Evolutionary conservation across 768 basidiomycete genomes (phyloP), one percentile per base, ranked within the genome.

Genomic region (Leucosporidium scottii): DNA sequence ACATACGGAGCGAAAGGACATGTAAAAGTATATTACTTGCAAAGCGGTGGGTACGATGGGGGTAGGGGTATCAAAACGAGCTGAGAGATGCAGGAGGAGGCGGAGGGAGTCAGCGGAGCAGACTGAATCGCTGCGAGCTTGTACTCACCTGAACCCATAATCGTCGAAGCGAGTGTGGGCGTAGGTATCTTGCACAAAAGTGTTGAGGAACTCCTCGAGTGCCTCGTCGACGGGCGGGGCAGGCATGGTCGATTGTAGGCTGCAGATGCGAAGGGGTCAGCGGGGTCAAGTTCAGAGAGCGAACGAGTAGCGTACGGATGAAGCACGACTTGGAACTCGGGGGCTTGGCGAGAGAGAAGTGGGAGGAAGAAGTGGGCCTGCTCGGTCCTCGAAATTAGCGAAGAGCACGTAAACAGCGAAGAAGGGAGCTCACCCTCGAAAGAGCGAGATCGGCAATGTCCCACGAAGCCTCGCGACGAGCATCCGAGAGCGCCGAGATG

Each of bases 391-490:
- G 15, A 36, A 12, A 12, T 44, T 44, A 44, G 39, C 15, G 39
- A 44, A 8, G 39, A 3, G 3, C 39, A 17, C n/a, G 39, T 13
- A 13, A 17, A 44, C 6, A 44, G 39, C 39, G 56, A 20, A 34
- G 12, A 36, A 57, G 36, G 34, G 9, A 36, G 15, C 21, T 18
- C 34, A 31, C 56, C 30, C 56, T 28, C 31, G 56, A 57, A 2
- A 57, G 15, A 10, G 56, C 34, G 4, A 57, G 34, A n/a, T 36
- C 34, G 10, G 56, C 56, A 25, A 57, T 25, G 21, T 57, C 56
- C 56, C 56, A 57, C 30, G 56, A 28, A 31, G 17, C 30, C 30
- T 57, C 56, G 56, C 56, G 56, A 27, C 53, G 25, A 28, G 56
- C 56, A 25, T 57, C 30, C 8, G 54, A 27, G 18, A 25, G 56